Evolutionary conservation across 495 filamentous ascomycete species (phyloP), one percentile per base, ranked within the genome.

Genomic region (Lasiosphaeris hirsuta): DNA sequence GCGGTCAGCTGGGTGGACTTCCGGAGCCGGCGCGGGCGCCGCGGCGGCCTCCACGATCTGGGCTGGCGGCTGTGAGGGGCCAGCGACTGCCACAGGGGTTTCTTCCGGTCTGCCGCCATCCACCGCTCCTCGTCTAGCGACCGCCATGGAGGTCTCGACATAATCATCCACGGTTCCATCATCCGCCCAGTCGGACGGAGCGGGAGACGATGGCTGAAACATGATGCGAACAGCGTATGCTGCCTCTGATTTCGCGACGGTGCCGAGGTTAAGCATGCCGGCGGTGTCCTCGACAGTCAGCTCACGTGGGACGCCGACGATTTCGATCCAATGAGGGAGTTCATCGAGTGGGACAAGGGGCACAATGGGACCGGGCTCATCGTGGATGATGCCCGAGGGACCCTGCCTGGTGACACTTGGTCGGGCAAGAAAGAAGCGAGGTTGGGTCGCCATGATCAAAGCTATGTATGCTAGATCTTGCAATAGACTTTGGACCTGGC

Each of bases 311-410:
- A 73, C 58, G 10, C 69, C 71, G 15, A 68, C 46, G 15, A 79
- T 54, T 13, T 75, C 58, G 10, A 77, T 52, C 62, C 68, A 71
- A 6, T 64, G 65, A 0, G 75, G 78, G 0, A 81, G 72, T 59
- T 79, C 71, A 54, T 78, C 77, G 10, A 74, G 64, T 0, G 75
- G 65, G 17, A 80, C 65, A 15, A 80, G 70, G 0, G 76, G 78
- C 10, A 79, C 74, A 30, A 76, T 65, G 15, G 69, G 62, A 0
- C 71, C 60, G 7, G 66, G 69, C 4, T 68, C 36, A 1, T 3
- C 44, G 8, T 61, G 57, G 10, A 63, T 30, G 23, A 37, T 46
- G 41, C 63, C 66, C 1, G 57, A 58, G 0, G 51, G 54, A 10
- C 57, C 59, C 42, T 59, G 48, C 17, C 43, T 51, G 1, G 57